Evolutionary conservation across 1,139 yeast species (phyloP).

Genomic region (Saccharomyces uvarum): DNA sequence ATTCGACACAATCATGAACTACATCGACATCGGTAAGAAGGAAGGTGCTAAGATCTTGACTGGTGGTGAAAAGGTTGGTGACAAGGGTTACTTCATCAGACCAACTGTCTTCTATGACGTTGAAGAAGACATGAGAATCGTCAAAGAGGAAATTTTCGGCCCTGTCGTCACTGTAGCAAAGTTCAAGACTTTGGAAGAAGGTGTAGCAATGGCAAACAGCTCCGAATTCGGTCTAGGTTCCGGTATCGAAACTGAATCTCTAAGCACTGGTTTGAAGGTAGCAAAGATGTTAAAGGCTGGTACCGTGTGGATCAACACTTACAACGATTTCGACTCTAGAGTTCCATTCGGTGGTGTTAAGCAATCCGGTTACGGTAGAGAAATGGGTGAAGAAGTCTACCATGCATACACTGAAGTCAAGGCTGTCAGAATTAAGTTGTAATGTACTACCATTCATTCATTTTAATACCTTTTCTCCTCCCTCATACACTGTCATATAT

Average conservation of each 20-base stretch:
- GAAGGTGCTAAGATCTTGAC: conserved; percentile 65
- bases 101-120: conserved; percentile 72
- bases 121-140: conserved; percentile 52
- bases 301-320: conserved; percentile 70
- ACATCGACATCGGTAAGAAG: conserved; percentile 59
- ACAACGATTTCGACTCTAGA: conserved; percentile 62
- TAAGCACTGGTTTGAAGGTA: conserved; percentile 47
- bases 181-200: conserved; percentile 58
- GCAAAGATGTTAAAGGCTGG: conserved; percentile 60
- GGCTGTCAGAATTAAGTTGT: conserved; percentile 53
- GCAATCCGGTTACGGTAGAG: conserved; percentile 74
- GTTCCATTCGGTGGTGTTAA: conserved; percentile 78
- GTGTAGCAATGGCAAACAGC: conserved; percentile 54
- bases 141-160: conserved; percentile 73
- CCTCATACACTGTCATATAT: not conserved
- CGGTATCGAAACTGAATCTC: conserved; percentile 58
- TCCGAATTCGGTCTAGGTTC: conserved; percentile 78
- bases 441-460: not conserved
- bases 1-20: conserved; percentile 61
- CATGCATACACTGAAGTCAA: conserved; percentile 65
- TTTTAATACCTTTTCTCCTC: not conserved
- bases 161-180: conserved; percentile 62
- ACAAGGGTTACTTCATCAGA: conserved; percentile 53
- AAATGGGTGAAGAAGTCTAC: conserved; percentile 68
- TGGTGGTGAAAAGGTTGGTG: conserved; percentile 58